Evolutionary conservation across 2,329 filamentous ascomycete species (phyloP).

Genomic region (Aspergillus pseudonomiae): DNA sequence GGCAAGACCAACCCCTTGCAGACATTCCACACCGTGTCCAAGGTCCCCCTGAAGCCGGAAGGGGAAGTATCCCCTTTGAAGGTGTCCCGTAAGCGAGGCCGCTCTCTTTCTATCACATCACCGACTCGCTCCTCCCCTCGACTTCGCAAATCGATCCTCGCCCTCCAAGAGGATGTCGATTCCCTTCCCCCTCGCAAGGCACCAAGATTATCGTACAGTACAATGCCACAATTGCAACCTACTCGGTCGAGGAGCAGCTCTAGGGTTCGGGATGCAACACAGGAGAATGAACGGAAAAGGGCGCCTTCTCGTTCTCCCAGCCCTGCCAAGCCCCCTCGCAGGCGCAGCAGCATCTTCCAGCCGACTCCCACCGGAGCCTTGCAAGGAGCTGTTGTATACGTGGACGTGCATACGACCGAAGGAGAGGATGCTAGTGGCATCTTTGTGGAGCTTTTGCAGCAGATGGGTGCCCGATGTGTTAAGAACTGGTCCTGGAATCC

Average conservation of each 20-base stretch:
- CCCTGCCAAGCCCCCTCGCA: slow-evolving; percentile 33
- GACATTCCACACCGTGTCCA: slow-evolving; percentile 73
- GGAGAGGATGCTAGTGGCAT: slow-evolving; percentile 79
- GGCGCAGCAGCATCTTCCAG: slow-evolving; percentile 25
- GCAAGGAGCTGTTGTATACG: slow-evolving; percentile 74
- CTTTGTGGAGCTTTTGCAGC: slow-evolving; percentile 75
- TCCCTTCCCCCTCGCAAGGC: slow-evolving; percentile 34
- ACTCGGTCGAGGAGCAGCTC: slow-evolving; percentile 19
- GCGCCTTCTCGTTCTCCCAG: slow-evolving; percentile 25
- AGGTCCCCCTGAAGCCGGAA: slow-evolving; percentile 73
- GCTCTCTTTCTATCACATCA: slow-evolving; percentile 55
- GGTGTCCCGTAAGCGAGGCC: slow-evolving; percentile 51
- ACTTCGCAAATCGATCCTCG: slow-evolving; percentile 27
- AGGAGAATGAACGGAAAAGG: slow-evolving; percentile 10
- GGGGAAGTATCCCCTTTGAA: slow-evolving; percentile 54
- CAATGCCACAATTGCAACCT: slow-evolving; percentile 24
- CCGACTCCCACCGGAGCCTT: slow-evolving; percentile 49
- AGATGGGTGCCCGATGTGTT: slow-evolving; percentile 81
- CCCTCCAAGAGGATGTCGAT: slow-evolving; percentile 25
- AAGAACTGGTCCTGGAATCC: slow-evolving; percentile 77
- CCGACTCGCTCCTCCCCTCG: slow-evolving; percentile 37
- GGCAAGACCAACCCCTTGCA: slow-evolving; percentile 48
- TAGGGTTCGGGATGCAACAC: slow-evolving; percentile 6
- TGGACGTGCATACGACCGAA: slow-evolving; percentile 81
- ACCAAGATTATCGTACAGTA: slow-evolving; percentile 20